These are phyloP conservation scores for Solanum chmielewskii DNA, from an alignment of 257 asterid genomes.

Conservation along the genomic window DNA sequence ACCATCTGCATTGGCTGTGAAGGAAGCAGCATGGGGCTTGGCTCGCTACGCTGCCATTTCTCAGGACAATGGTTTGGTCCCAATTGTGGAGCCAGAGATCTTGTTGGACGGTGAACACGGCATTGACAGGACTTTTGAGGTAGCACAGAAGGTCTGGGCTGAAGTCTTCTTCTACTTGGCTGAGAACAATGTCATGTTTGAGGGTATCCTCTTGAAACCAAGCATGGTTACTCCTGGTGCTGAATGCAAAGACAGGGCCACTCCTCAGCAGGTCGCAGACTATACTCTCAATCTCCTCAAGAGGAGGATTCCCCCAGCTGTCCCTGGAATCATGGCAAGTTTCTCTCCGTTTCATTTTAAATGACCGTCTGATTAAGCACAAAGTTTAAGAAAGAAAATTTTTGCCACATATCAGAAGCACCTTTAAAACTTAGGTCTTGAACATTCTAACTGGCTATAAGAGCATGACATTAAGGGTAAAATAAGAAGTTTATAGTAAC, in stretches of 20 bases:
- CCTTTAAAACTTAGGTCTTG: neutral
- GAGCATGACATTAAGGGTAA: neutral
- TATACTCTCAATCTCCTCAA: slow-evolving; percentile 75
- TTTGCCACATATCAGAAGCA: neutral
- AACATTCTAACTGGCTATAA: neutral
- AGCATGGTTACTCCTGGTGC: slow-evolving; percentile 99
- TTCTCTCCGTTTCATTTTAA: neutral
- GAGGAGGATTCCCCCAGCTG: slow-evolving; percentile 59
- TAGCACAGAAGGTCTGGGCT: slow-evolving; percentile 74
- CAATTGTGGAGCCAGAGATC: slow-evolving; percentile 92
- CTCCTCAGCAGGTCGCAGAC: slow-evolving; percentile 56
- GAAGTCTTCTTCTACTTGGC: slow-evolving; percentile 92
- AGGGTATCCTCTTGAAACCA: slow-evolving; percentile 87
- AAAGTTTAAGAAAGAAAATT: neutral
- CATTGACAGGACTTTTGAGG: slow-evolving; percentile 81
- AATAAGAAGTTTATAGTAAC: neutral
- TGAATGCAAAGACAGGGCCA: slow-evolving; percentile 63
- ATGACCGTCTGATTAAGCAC: neutral
- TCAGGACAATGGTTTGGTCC: slow-evolving; percentile 90
- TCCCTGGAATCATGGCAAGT: slow-evolving; percentile 64
- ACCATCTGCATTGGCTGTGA: slow-evolving; percentile 89
- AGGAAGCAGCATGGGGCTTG: slow-evolving; percentile 98
- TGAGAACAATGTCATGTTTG: slow-evolving; percentile 73
- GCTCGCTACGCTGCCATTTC: slow-evolving; percentile 96
- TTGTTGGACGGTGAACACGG: slow-evolving; percentile 78